Base-by-base conservation (phyloP, 169 alveolate genomes). In the Cryptosporidium muris region DNA sequence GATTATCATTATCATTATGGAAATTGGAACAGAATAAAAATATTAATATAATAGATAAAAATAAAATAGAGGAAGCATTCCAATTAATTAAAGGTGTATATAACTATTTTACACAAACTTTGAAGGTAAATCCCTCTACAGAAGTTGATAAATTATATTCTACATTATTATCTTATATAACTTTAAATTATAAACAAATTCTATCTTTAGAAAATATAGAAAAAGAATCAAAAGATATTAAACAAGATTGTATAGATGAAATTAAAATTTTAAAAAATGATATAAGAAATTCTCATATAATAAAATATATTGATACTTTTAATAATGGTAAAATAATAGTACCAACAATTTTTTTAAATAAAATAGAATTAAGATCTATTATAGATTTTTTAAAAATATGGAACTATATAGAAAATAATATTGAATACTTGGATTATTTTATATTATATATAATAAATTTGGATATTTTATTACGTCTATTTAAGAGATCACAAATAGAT, bases 361-460 rank as follows among this genome's bases (percentile, higher is more conserved):
- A 14, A 38, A 12, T 67, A 47, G 47, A 42, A 7, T 54, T 54
- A 9, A 74, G 48, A 1, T 16, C 63, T 4, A 16, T 14, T n/a
- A 54, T 74, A 25, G 85, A 74, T 3, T 74, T 74, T 62, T 38
- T 74, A 14, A 37, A 40, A 16, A 74, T 74, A 11, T 74, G 85
- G 85, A 66, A 74, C 6, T 58, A 74, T 40, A 74, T 74, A 11
- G 54, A 9, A 4, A 47, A 60, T 8, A 56, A 42, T 12, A 51
- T 58, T 58, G 14, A 60, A 5, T 74, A 43, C 37, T n/a, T 74
- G 14, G 85, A 74, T 34, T 74, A 58, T 36, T 74, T 42, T 54
- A 54, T 74, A n/a, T 5, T 74, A 4, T 74, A 45, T 58, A 48
- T 66, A 3, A 36, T 47, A 14, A 6, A 58, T 12, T 74, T 74